These are phyloP conservation scores for Fusarium sp. DNA, from an alignment of 2,329 filamentous ascomycete genomes.

Conservation along the genomic window DNA sequence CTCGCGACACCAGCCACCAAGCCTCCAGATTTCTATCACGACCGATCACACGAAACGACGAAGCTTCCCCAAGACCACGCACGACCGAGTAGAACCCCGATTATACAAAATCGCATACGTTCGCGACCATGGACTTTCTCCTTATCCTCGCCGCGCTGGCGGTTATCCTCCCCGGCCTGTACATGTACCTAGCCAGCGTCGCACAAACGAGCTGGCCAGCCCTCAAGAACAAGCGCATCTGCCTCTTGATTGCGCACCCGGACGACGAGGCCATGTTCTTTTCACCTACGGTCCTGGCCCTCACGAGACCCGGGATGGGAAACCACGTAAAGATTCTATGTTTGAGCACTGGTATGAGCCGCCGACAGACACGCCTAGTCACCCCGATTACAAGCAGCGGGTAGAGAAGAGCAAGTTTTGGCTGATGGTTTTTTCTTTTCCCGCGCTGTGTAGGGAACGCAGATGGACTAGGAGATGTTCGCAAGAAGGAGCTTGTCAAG, in stretches of 20 bases:
- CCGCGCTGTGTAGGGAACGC: constrained; percentile 72
- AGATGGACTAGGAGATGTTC: constrained; percentile 84
- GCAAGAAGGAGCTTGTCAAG: constrained; percentile 85
- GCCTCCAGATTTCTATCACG: background rate
- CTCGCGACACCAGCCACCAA: constrained; percentile 4
- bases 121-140: constrained; percentile 36
- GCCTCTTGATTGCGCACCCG: constrained; percentile 93
- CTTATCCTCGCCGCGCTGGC: constrained; percentile 44
- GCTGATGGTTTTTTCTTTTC: constrained; percentile 32
- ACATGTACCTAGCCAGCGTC: constrained; percentile 63
- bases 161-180: constrained; percentile 61
- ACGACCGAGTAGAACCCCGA: background rate
- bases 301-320: constrained; percentile 81
- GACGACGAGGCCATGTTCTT: constrained; percentile 99
- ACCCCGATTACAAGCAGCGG: constrained; percentile 1
- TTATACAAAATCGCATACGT: background rate
- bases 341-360: constrained; percentile 78
- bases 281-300: constrained; percentile 85
- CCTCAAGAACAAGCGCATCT: constrained; percentile 85
- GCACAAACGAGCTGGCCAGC: constrained; percentile 69
- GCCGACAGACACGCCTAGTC: constrained; percentile 11
- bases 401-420: constrained; percentile 23
- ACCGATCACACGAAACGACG: background rate
- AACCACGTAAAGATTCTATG: constrained; percentile 97
- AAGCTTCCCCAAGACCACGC: constrained; percentile 1